Base-by-base conservation (phyloP, 2,329 filamentous ascomycete genomes). In the Fusarium hostae region DNA sequence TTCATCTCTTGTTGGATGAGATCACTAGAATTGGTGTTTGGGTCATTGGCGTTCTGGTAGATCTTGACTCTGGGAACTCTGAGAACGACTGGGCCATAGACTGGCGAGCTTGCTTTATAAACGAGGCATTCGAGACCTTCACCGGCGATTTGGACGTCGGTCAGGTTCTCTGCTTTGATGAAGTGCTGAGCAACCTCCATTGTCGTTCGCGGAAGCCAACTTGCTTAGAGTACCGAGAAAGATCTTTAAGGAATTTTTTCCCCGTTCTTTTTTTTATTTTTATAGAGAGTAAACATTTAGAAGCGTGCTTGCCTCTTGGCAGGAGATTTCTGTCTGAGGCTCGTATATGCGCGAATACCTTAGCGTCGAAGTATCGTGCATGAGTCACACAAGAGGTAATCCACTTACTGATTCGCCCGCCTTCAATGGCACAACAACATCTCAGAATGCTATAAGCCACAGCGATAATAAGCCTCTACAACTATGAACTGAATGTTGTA, bases 121-220 rank as follows among this genome's bases (percentile, higher is more conserved):
- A 67, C 64, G 3, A 67, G 37, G 4, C 63, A 67, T 22, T 67
- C 64, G 6, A 67, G 55, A 8, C 64, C 64, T 67, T 61, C 35
- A 1, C 64, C 63, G 5, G 63, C 47, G 20, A 13, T 24, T 43
- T 47, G 4, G 15, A 67, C 13, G 13, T 44, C 32, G 3, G 13
- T 15, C 2, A 67, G 6, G 5, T 34, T 48, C 28, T 67, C 64
- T 20, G 55, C 26, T 7, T 10, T 7, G 5, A 61, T 55, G 26
- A 67, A 67, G 1, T 50, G 26, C 9, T 22, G 47, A 5, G 20
- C 47, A 40, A 26, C 6, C 7, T 54, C 40, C 64, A 67, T 67
- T 3, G 20, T 41, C 22, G 7, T n/a, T 12, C 1, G 11, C 7
- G 4, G 30, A n/a, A 0, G 5, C 16, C 8, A 18, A n/a, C 15